Percentiles rank a stretch among this genome's conserved stretches.
Evolutionary conservation across 176 grass and related monocot genomes (phyloP).

Genomic region (Otatea glauca): DNA sequence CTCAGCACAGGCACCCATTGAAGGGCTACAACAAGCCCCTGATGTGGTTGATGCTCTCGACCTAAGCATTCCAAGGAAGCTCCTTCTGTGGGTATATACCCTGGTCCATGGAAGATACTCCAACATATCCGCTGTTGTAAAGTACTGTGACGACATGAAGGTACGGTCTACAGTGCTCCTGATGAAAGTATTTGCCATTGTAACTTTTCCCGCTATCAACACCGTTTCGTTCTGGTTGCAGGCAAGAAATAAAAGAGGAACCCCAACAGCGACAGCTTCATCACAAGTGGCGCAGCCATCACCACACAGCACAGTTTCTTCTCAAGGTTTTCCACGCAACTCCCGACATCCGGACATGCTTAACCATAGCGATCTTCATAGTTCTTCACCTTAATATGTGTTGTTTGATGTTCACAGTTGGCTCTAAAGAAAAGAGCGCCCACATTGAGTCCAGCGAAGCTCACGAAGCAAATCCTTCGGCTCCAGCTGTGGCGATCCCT

Average conservation of each 20-base stretch:
- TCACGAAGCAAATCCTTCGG: slow-evolving; percentile 44
- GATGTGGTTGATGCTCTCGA: slow-evolving; percentile 65
- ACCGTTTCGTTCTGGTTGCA: slow-evolving; percentile 44
- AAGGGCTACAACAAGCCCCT: slow-evolving; percentile 53
- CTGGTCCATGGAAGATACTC: slow-evolving; percentile 33
- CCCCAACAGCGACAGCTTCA: slow-evolving; percentile 31
- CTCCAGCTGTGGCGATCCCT: slow-evolving; percentile 16
- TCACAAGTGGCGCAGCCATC: slow-evolving; percentile 42
- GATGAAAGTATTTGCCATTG: background rate
- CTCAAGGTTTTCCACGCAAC: slow-evolving; percentile 32
- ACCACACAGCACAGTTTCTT: slow-evolving; percentile 36
- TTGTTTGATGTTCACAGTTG: slow-evolving; percentile 42
- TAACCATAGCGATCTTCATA: background rate
- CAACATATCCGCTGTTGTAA: slow-evolving; percentile 80
- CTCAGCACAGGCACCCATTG: slow-evolving; percentile 46
- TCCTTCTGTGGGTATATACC: slow-evolving; percentile 52
- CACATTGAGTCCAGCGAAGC: slow-evolving; percentile 56
- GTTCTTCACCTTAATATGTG: slow-evolving; percentile 9
- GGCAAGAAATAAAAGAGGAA: slow-evolving; percentile 85
- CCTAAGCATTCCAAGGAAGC: slow-evolving; percentile 94
- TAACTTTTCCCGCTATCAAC: background rate
- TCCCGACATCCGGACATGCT: background rate
- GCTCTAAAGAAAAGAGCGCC: slow-evolving; percentile 60
- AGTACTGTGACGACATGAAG: slow-evolving; percentile 94
- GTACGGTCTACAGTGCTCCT: slow-evolving; percentile 38